These are phyloP conservation scores for Wickerhamomyces hampshirensis DNA, from an alignment of 805 yeast species.

Conservation along the genomic window DNA sequence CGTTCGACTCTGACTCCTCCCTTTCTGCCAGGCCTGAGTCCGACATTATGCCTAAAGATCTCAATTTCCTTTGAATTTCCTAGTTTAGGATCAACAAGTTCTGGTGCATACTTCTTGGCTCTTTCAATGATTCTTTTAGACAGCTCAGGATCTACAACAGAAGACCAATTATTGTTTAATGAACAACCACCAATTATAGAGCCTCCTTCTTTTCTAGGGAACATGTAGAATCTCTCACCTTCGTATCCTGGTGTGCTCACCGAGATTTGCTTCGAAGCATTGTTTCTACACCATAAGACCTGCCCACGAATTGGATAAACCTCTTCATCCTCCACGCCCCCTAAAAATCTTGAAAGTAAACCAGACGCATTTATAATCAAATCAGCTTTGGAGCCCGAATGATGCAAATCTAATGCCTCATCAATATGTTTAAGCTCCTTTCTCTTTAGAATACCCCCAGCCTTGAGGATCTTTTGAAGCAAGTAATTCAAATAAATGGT, in stretches of 20 bases:
- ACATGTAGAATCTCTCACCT: conserved; percentile 49
- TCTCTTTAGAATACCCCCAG: conserved; percentile 46
- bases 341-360: conserved; percentile 37
- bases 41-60: conserved; percentile 50
- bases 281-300: conserved; percentile 36
- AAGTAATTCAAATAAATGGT: conserved; percentile 52
- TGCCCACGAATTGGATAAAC: conserved; percentile 59
- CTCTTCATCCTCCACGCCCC: conserved; percentile 40
- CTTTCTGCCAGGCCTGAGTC: conserved; percentile 60
- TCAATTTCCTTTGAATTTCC: conserved; percentile 36
- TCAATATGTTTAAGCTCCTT: conserved; percentile 36
- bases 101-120: conserved; percentile 24
- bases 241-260: conserved; percentile 26
- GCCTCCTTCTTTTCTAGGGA: conserved; percentile 74
- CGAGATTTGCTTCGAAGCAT: conserved; percentile 18
- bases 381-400: conserved; percentile 37
- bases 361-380: conserved; percentile 59
- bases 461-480: conserved; percentile 36
- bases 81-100: conserved; percentile 27
- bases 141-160: conserved; percentile 37
- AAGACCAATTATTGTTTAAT: conserved; percentile 27
- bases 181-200: conserved; percentile 59
- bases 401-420: conserved; percentile 44
- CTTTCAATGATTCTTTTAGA: conserved; percentile 38
- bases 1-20: conserved; percentile 55